These are phyloP conservation scores for Theileria orientalis DNA, from an alignment of 169 alveolate genomes.

Conservation along the genomic window DNA sequence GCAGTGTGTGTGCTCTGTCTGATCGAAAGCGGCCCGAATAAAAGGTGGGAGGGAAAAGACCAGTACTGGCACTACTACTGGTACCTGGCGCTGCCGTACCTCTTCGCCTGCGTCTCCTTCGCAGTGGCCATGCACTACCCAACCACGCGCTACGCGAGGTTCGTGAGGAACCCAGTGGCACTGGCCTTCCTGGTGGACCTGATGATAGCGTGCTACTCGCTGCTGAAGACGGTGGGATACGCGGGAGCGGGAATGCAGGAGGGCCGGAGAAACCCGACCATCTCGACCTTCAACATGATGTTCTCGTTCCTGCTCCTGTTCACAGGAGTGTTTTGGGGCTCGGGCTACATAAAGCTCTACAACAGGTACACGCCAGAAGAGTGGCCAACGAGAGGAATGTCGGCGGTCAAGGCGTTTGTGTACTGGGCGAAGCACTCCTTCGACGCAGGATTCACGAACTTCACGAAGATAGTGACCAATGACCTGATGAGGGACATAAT, in stretches of 20 bases:
- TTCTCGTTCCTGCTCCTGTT: slow-evolving; percentile 15
- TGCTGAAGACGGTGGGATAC: slow-evolving; percentile 20
- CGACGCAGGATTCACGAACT: slow-evolving; percentile 4
- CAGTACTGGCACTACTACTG: slow-evolving; percentile 15
- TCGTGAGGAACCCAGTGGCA: not conserved
- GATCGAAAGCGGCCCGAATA: slow-evolving; percentile 23
- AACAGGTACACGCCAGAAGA: not conserved
- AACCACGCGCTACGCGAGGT: not conserved
- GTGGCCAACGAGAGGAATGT: slow-evolving; percentile 28
- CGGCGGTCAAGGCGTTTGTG: slow-evolving; percentile 2
- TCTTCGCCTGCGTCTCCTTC: not conserved
- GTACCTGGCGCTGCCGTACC: slow-evolving; percentile 19
- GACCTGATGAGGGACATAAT: slow-evolving; percentile 14
- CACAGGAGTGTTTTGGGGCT: slow-evolving; percentile 6
- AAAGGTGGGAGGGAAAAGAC: slow-evolving; percentile 22
- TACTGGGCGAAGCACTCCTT: slow-evolving; percentile 6
- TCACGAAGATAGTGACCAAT: not conserved
- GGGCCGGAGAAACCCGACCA: slow-evolving; percentile 7
- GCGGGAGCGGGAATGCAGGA: slow-evolving; percentile 32
- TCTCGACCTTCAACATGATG: slow-evolving; percentile 16
- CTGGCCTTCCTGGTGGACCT: slow-evolving; percentile 6
- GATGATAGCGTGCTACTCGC: slow-evolving; percentile 2
- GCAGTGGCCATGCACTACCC: slow-evolving; percentile 28
- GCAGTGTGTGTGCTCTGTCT: slow-evolving; percentile 8
- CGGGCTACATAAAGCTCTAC: slow-evolving; percentile 25